Conservation (phyloP, 2,329 filamentous ascomycete genomes). For the Conoideocrella luteorostrata region DNA sequence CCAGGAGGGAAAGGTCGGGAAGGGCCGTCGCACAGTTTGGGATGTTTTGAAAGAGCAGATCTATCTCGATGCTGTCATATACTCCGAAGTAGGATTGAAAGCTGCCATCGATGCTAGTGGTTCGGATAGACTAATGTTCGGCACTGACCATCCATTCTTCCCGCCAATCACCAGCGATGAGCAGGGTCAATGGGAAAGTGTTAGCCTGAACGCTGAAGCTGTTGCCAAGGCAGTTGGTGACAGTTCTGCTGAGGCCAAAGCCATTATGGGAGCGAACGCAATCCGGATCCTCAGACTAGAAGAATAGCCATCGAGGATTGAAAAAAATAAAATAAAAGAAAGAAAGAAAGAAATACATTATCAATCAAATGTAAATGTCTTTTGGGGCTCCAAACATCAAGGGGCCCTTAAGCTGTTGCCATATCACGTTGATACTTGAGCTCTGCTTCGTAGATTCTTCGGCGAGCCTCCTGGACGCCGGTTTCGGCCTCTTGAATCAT, state of each 20-base stretch:
- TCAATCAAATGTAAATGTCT: no score
- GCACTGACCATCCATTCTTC: conserved; percentile 80
- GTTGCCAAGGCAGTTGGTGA: conserved; percentile 45
- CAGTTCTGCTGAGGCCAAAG: conserved; percentile 38
- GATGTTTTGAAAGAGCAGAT: conserved; percentile 63
- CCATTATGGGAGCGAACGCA: conserved; percentile 55
- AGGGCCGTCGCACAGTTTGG: conserved; percentile 45
- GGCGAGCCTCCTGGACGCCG: conserved; percentile 23
- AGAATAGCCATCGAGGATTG: conserved; percentile 9
- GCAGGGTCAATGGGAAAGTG: conserved; percentile 63
- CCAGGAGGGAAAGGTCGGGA: conserved; percentile 49
- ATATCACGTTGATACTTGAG: conserved; percentile 26
- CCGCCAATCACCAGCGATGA: conserved; percentile 62
- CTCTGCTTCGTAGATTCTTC: conserved; percentile 31
- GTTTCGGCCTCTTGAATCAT: conserved; percentile 23
- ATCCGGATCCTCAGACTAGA: conserved; percentile 39
- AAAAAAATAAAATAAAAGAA: conserved; percentile 2
- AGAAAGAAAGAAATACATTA: neutral
- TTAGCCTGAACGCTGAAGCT: conserved; percentile 45
- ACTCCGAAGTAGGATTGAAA: conserved; percentile 66
- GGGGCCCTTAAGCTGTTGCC: conserved; percentile 13
- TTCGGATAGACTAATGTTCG: conserved; percentile 68
- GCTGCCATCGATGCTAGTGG: conserved; percentile 65
- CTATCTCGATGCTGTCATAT: conserved; percentile 82
- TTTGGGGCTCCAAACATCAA: no score